Evolutionary conservation across 2,329 filamentous ascomycete genomes (phyloP).

Genomic region (Fusarium citri): DNA sequence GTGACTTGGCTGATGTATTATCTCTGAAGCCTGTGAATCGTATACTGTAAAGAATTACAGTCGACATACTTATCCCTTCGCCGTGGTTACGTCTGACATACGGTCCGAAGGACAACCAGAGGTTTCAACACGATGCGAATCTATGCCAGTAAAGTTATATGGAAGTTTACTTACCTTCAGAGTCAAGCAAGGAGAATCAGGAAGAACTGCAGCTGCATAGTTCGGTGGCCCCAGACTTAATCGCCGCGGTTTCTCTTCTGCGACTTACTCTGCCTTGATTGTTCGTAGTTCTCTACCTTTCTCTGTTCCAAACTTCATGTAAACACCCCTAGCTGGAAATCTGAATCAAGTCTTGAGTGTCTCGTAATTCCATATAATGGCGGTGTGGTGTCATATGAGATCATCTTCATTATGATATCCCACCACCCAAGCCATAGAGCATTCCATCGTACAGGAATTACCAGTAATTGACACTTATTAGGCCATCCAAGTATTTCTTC

Average conservation of each 20-base stretch:
- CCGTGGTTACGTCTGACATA: not conserved
- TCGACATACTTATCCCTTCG: not conserved
- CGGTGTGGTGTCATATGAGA: slow-evolving; percentile 4
- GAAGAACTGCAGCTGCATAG: not conserved
- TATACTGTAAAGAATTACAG: not conserved
- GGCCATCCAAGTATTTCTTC: not conserved
- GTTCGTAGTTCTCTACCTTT: not conserved
- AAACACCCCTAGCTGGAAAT: not conserved
- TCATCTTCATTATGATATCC: not conserved
- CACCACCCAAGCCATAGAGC: not conserved
- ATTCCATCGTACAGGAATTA: not conserved
- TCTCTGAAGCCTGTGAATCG: not conserved
- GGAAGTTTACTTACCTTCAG: not conserved
- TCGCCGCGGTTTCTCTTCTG: not conserved
- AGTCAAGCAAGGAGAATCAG: not conserved
- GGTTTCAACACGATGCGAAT: not conserved
- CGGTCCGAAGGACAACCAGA: not conserved
- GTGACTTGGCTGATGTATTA: not conserved
- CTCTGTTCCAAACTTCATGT: not conserved
- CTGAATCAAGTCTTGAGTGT: not conserved
- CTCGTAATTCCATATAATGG: not conserved
- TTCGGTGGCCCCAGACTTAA: not conserved
- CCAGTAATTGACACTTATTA: not conserved
- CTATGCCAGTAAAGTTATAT: not conserved
- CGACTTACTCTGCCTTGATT: not conserved